These are phyloP conservation scores for Porpolomopsis calyptriformis DNA, from an alignment of 768 basidiomycete genomes.

Conservation along the genomic window DNA sequence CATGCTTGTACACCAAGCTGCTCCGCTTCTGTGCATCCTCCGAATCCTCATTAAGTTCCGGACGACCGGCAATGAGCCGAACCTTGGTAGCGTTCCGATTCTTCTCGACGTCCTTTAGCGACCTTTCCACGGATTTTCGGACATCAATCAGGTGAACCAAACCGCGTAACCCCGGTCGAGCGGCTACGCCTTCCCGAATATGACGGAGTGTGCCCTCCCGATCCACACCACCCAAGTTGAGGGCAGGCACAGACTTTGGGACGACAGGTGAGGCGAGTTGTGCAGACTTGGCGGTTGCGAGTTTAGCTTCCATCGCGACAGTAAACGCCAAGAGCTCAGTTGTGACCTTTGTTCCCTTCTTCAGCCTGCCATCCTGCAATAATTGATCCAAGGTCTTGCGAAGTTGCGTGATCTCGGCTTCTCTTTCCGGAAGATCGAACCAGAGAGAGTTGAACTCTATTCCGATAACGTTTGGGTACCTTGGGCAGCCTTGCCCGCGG, in stretches of 20 bases:
- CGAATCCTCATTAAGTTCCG: background rate
- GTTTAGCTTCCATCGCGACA: slow-evolving; percentile 20
- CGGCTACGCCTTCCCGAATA: slow-evolving; percentile 12
- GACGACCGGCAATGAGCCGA: background rate
- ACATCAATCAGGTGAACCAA: slow-evolving; percentile 29
- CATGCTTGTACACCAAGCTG: background rate
- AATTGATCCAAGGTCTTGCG: slow-evolving; percentile 18
- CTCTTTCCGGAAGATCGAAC: slow-evolving; percentile 6
- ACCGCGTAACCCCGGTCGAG: slow-evolving; percentile 14
- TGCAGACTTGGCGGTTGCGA: slow-evolving; percentile 14
- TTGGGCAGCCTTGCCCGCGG: background rate
- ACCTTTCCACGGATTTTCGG: slow-evolving; percentile 21
- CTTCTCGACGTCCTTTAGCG: background rate
- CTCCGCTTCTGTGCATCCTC: background rate
- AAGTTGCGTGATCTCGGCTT: slow-evolving; percentile 18
- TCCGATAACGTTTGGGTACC: background rate
- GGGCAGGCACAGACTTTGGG: slow-evolving; percentile 1
- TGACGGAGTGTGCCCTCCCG: slow-evolving; percentile 12
- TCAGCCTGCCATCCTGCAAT: slow-evolving; percentile 16
- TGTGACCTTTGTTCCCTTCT: slow-evolving; percentile 13
- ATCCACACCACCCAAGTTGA: slow-evolving; percentile 10
- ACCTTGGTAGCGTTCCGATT: background rate
- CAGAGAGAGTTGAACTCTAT: background rate
- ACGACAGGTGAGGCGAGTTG: slow-evolving; percentile 8
- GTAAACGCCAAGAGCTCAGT: slow-evolving; percentile 20